Conservation (phyloP, 2,329 filamentous ascomycete species). For the Cladophialophora exuberans region DNA sequence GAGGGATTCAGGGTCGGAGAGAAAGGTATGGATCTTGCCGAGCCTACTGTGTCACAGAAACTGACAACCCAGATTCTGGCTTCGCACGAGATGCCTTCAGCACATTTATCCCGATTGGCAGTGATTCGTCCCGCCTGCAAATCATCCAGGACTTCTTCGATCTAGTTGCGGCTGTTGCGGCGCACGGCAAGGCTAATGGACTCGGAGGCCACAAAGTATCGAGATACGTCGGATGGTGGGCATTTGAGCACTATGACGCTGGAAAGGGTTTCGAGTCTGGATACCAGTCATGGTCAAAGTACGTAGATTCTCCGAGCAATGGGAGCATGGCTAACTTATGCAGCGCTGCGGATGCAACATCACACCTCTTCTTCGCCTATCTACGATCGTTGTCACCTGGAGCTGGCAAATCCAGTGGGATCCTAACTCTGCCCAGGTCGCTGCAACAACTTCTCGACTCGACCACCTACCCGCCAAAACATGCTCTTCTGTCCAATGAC, state of each 20-base stretch:
- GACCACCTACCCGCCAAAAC: conserved; percentile 88
- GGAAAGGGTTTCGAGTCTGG: conserved; percentile 93
- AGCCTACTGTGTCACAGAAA: conserved; percentile 20
- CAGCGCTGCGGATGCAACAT: conserved; percentile 91
- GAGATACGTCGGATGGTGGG: conserved; percentile 97
- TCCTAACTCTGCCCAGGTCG: conserved; percentile 84
- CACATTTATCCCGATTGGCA: conserved; percentile 92
- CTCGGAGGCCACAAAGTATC: conserved; percentile 92
- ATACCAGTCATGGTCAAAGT: conserved; percentile 86
- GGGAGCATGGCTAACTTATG: conserved; percentile 11
- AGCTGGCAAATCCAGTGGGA: conserved; percentile 69
- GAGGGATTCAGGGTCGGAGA: conserved; percentile 95
- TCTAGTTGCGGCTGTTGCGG: conserved; percentile 84
- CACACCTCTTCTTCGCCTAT: conserved; percentile 97
- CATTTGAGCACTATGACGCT: conserved; percentile 86
- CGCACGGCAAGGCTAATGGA: conserved; percentile 90
- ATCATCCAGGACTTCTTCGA: conserved; percentile 99
- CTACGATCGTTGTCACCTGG: conserved; percentile 88
- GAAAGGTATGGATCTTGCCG: conserved; percentile 63
- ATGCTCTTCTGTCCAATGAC: conserved; percentile 72
- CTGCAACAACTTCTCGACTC: conserved; percentile 88
- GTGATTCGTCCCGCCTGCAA: conserved; percentile 80
- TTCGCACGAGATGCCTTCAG: conserved; percentile 92
- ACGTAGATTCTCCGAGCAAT: conserved; percentile 43
- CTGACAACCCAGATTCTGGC: conserved; percentile 70